These are phyloP conservation scores for Lycium ferocissimum DNA, from an alignment of 257 asterid genomes.

Conservation along the genomic window DNA sequence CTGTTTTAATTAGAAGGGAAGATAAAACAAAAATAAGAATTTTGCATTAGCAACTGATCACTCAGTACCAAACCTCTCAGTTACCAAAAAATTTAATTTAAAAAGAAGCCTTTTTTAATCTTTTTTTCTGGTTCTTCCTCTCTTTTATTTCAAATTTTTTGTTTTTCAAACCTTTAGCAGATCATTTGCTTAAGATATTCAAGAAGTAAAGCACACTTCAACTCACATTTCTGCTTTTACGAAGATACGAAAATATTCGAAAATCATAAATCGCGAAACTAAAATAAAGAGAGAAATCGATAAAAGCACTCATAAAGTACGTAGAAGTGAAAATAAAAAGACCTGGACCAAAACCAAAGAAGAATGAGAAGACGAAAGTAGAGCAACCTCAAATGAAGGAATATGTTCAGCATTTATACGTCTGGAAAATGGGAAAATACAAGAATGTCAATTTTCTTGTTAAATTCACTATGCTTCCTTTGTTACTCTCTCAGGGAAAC, in stretches of 20 bases:
- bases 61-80: neutral
- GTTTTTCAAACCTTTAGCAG: neutral
- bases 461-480: conserved; percentile 1
- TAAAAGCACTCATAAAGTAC: neutral
- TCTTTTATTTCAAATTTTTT: neutral
- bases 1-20: neutral
- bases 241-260: neutral
- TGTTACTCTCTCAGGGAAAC: neutral
- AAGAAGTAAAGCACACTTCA: neutral
- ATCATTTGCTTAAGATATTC: neutral
- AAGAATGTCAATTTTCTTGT: conserved; percentile 26
- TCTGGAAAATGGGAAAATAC: neutral
- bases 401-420: neutral
- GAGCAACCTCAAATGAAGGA: conserved; percentile 26
- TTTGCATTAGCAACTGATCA: neutral
- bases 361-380: conserved; percentile 2
- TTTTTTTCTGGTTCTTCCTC: neutral
- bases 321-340: neutral
- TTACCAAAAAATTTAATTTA: neutral
- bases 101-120: neutral
- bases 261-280: neutral
- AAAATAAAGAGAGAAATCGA: neutral
- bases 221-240: neutral
- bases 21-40: neutral
- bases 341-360: neutral